Conservation (phyloP, 495 filamentous ascomycete species). For the Daldinia loculata region DNA sequence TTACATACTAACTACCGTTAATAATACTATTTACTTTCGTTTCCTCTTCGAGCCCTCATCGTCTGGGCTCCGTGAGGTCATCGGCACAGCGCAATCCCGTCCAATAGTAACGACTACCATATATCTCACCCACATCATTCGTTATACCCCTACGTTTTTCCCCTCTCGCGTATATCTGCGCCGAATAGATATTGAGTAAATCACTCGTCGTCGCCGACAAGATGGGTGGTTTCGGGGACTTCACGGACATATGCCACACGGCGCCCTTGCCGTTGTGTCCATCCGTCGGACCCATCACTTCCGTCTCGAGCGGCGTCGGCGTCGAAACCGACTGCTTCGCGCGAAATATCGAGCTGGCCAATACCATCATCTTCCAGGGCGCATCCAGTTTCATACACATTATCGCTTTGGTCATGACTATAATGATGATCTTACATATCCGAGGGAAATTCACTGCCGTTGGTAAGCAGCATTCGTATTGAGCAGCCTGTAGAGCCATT, state of each 20-base stretch:
- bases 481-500: background rate
- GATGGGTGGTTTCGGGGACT: conserved; percentile 89
- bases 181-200: background rate
- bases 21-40: conserved; percentile 35
- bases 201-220: conserved; percentile 23
- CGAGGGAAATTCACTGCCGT: conserved; percentile 98
- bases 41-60: conserved; percentile 14
- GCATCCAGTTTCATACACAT: conserved; percentile 94
- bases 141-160: conserved; percentile 8
- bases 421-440: conserved; percentile 96
- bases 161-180: background rate
- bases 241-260: conserved; percentile 84
- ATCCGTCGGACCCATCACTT: conserved; percentile 71
- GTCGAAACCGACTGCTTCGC: conserved; percentile 93
- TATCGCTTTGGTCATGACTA: conserved; percentile 87
- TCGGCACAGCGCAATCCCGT: conserved; percentile 12
- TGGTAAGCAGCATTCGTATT: conserved; percentile 67
- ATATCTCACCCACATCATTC: conserved; percentile 10
- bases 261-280: conserved; percentile 87
- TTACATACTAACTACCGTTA: conserved; percentile 18
- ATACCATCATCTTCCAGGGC: conserved; percentile 97
- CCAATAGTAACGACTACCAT: conserved; percentile 9
- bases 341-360: conserved; percentile 93
- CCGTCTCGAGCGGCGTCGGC: conserved; percentile 72
- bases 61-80: conserved; percentile 3